Evolutionary conservation across 257 asterid genomes (phyloP).

Genomic region (Linaria vulgaris): DNA sequence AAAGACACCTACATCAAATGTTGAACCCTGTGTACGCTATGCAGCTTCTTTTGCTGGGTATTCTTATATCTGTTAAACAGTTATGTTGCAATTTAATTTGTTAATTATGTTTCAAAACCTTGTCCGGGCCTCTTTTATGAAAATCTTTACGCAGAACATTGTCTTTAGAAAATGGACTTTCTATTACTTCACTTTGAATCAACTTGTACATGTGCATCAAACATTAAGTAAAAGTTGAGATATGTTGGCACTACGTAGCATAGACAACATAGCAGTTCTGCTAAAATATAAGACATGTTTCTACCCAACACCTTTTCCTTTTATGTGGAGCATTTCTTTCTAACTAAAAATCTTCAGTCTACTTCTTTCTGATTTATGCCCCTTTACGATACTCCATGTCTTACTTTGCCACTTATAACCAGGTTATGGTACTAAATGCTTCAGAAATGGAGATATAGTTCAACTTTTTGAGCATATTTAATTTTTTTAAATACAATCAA

Average conservation of each 20-base stretch:
- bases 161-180: too few relatives aligned
- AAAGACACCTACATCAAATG: slow-evolving; percentile 58
- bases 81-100: slow-evolving; percentile 9
- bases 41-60: slow-evolving; percentile 99
- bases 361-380: not conserved
- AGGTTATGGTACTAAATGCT: too few relatives aligned
- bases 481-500: not conserved
- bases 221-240: too few relatives aligned
- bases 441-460: too few relatives aligned
- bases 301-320: too few relatives aligned
- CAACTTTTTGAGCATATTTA: not conserved
- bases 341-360: slow-evolving; percentile 1
- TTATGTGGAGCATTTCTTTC: not conserved
- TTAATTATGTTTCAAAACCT: slow-evolving; percentile 20
- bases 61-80: slow-evolving; percentile 30
- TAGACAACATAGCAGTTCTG: slow-evolving; percentile 1
- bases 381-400: not conserved
- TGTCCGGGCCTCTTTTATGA: not conserved
- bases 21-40: slow-evolving; percentile 91
- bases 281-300: slow-evolving; percentile 2
- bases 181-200: too few relatives aligned
- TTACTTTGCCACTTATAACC: not conserved
- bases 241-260: not conserved
- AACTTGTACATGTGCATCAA: too few relatives aligned
- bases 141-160: slow-evolving; percentile 1